Base-by-base conservation (phyloP, 2,329 filamentous ascomycete species). In the Grosmannia clavigera region DNA sequence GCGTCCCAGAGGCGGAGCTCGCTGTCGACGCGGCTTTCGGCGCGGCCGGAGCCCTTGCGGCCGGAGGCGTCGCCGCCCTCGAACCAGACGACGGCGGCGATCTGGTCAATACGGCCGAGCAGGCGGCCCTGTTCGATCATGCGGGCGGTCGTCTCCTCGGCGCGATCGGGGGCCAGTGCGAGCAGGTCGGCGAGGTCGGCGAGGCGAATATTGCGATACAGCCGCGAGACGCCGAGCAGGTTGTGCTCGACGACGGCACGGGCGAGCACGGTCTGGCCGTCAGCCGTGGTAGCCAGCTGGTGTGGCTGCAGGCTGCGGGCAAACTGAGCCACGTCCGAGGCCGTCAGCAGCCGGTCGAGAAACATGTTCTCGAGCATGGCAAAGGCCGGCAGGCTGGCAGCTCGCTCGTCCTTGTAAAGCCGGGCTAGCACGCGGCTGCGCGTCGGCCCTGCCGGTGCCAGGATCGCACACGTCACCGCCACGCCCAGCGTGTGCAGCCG, bases 171-270 rank as follows among this genome's bases (percentile, higher is more conserved):
- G 61, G 89, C 83, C 5, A 96, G 79, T 0, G 89, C 91, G 16
- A 99, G 77, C 46, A 96, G 79, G 48, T 79, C 75, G 0, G 86
- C 94, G 1, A 99, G 79, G 31, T 85, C 85, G 61, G 88, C 85
- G 65, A 90, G 85, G 4, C 79, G 78, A 63, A 92, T 92, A 69
- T 92, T 92, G 67, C 78, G 82, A 72, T 91, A 94, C 19, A 94
- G 75, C 55, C 84, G 81, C 54, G 90, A 96, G 1, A 87, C 89
- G 25, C 87, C 91, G 27, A 96, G 83, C 19, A 99, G 78, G 70
- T 99, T 99, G 75, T 99, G 94, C 75, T 99, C 94, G 22, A 96
- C 85, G 11, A 99, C 90, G 7, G 94, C 94, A 71, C 90, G 92
- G 67, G 90, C 89, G 43, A 99, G 81, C 5, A 97, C 94, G 0